A percentile compares a stretch with the other conserved stretches of the same genome.
phyloP scores from a whole-genome alignment of 2,329 filamentous ascomycete species.

The Sodiomyces alkalinus region DNA sequence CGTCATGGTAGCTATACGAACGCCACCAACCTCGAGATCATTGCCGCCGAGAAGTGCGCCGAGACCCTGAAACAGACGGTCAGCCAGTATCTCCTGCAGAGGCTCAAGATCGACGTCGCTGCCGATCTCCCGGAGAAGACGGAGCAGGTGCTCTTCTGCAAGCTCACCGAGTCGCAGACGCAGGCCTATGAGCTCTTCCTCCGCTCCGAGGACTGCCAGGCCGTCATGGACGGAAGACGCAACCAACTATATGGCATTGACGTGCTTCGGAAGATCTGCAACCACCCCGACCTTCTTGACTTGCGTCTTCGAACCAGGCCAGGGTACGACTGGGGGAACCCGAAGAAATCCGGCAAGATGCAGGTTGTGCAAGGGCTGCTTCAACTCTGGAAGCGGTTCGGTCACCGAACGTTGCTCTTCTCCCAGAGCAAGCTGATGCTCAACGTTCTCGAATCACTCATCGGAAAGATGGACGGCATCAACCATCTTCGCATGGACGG shows the following conservation, averaged over 20 bases:
- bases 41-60: slow-evolving; percentile 88
- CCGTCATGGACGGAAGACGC: slow-evolving; percentile 58
- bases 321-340: slow-evolving; percentile 63
- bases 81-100: slow-evolving; percentile 80
- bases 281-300: slow-evolving; percentile 81
- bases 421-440: slow-evolving; percentile 92
- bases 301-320: slow-evolving; percentile 37
- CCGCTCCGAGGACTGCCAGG: slow-evolving; percentile 68
- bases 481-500: slow-evolving; percentile 88
- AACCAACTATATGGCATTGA: slow-evolving; percentile 85
- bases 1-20: slow-evolving; percentile 88
- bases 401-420: slow-evolving; percentile 87
- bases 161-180: slow-evolving; percentile 66
- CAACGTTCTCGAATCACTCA: slow-evolving; percentile 76
- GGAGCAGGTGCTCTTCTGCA: slow-evolving; percentile 92
- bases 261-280: slow-evolving; percentile 88
- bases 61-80: slow-evolving; percentile 90
- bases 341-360: slow-evolving; percentile 82
- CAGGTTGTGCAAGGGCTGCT: slow-evolving; percentile 81
- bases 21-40: slow-evolving; percentile 82
- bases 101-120: slow-evolving; percentile 87
- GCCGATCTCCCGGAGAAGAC: slow-evolving; percentile 89
- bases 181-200: slow-evolving; percentile 72
- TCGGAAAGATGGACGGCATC: slow-evolving; percentile 50
- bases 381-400: slow-evolving; percentile 75